phyloP scores from a whole-genome alignment of 2,329 filamentous ascomycete species.

The Penicillium griseofulvum region DNA sequence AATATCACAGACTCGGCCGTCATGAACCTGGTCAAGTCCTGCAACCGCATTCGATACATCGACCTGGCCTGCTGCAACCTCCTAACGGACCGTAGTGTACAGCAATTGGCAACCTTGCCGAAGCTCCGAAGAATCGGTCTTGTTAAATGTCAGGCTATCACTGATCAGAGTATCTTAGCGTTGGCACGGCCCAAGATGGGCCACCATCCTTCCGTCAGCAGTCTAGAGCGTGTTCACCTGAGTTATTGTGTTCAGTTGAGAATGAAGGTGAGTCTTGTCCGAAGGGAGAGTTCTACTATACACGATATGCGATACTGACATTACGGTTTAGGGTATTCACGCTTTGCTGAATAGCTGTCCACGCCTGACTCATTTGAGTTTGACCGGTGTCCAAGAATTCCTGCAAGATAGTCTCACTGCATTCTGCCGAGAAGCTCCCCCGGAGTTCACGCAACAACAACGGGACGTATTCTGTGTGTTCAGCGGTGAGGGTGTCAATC shows the following conservation, averaged over 20 bases:
- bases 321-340: constrained; percentile 70
- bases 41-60: constrained; percentile 95
- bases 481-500: constrained; percentile 77
- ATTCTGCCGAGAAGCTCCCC: constrained; percentile 83
- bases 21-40: constrained; percentile 74
- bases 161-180: constrained; percentile 81
- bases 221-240: constrained; percentile 87
- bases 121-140: constrained; percentile 93
- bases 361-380: constrained; percentile 85
- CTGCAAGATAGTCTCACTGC: constrained; percentile 76
- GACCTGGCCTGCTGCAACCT: constrained; percentile 92
- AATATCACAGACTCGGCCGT: constrained; percentile 89
- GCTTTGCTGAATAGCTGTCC: constrained; percentile 85
- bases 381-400: constrained; percentile 92
- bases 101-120: constrained; percentile 76
- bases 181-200: constrained; percentile 65
- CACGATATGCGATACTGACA: background rate
- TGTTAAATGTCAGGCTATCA: constrained; percentile 89
- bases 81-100: constrained; percentile 83
- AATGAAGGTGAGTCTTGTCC: constrained; percentile 61
- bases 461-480: constrained; percentile 97
- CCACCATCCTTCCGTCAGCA: constrained; percentile 61
- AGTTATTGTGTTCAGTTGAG: constrained; percentile 90
- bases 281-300: background rate
- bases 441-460: constrained; percentile 93